A percentile compares a stretch with the other conserved stretches of the same genome.
Evolutionary conservation across 202 grass and related monocot species (phyloP).

Genomic region (Dendrocalamus latiflorus): DNA sequence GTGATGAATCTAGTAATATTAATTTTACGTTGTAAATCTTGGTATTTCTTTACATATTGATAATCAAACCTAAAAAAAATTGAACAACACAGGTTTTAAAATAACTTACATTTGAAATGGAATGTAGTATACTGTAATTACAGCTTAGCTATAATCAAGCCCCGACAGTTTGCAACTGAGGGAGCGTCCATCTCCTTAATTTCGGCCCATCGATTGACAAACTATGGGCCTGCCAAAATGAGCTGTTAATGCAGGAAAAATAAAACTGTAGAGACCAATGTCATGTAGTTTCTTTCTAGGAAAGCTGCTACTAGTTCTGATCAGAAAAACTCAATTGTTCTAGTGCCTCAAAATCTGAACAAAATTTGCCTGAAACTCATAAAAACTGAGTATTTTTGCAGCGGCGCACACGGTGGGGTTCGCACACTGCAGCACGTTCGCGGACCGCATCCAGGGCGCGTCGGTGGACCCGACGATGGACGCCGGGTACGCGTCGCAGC

Average conservation of each 20-base stretch:
- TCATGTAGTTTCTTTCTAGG: not conserved
- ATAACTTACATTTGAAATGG: too few relatives aligned
- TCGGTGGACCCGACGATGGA: conserved; percentile 65
- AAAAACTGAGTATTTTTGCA: not conserved
- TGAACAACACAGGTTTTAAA: too few relatives aligned
- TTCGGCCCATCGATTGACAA: not conserved
- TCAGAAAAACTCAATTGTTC: too few relatives aligned
- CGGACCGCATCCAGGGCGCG: conserved; percentile 43
- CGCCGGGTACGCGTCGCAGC: conserved; percentile 51
- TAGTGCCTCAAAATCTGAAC: too few relatives aligned
- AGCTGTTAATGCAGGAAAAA: not conserved
- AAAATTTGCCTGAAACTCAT: too few relatives aligned
- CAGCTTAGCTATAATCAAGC: not conserved
- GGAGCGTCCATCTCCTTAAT: not conserved
- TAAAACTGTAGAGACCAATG: not conserved
- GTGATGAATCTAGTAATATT: too few relatives aligned
- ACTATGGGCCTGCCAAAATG: conserved; percentile 7
- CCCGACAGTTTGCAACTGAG: not conserved
- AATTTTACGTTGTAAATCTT: too few relatives aligned
- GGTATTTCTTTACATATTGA: too few relatives aligned
- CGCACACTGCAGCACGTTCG: conserved; percentile 68
- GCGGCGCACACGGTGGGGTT: conserved; percentile 73
- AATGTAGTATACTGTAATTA: not conserved
- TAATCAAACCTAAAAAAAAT: too few relatives aligned
- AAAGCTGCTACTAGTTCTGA: too few relatives aligned